phyloP scores from a whole-genome alignment of 257 asterid species.

The Penstemon barbatus region DNA sequence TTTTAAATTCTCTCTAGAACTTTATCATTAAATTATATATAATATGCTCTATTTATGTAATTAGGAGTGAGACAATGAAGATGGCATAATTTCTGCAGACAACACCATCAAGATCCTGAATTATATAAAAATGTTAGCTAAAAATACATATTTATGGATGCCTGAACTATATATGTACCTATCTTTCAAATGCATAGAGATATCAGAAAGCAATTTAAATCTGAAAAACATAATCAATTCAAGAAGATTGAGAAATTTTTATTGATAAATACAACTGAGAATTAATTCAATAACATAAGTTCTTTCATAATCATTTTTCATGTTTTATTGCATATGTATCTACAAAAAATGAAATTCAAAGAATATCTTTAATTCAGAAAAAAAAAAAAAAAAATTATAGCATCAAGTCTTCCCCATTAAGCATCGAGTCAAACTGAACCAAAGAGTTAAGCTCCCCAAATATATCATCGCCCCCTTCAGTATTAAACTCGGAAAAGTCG shows the following conservation, averaged over 20 bases:
- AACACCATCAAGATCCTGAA: neutral
- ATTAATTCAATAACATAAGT: slow-evolving; percentile 24
- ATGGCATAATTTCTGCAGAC: neutral
- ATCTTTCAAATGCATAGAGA: neutral
- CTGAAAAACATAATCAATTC: neutral
- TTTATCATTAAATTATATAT: too few relatives aligned
- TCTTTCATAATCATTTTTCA: slow-evolving; percentile 21
- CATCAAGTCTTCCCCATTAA: slow-evolving; percentile 34
- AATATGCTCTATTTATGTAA: too few relatives aligned
- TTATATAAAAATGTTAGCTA: too few relatives aligned
- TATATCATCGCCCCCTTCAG: slow-evolving; percentile 49
- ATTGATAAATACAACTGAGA: slow-evolving; percentile 22
- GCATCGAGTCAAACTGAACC: slow-evolving; percentile 55
- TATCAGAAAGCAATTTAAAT: neutral
- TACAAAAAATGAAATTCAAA: slow-evolving; percentile 44
- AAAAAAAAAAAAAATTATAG: slow-evolving; percentile 14
- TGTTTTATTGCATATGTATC: slow-evolving; percentile 41
- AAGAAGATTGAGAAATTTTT: slow-evolving; percentile 17
- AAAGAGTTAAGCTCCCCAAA: slow-evolving; percentile 67
- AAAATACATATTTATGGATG: too few relatives aligned
- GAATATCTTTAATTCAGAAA: slow-evolving; percentile 24
- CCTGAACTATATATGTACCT: too few relatives aligned
- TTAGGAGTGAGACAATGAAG: too few relatives aligned
- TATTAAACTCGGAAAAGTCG: slow-evolving; percentile 41
- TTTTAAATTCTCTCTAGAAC: too few relatives aligned